These are phyloP conservation scores for Hysterium pulicare DNA, from an alignment of 2,329 filamentous ascomycete genomes.

Conservation along the genomic window DNA sequence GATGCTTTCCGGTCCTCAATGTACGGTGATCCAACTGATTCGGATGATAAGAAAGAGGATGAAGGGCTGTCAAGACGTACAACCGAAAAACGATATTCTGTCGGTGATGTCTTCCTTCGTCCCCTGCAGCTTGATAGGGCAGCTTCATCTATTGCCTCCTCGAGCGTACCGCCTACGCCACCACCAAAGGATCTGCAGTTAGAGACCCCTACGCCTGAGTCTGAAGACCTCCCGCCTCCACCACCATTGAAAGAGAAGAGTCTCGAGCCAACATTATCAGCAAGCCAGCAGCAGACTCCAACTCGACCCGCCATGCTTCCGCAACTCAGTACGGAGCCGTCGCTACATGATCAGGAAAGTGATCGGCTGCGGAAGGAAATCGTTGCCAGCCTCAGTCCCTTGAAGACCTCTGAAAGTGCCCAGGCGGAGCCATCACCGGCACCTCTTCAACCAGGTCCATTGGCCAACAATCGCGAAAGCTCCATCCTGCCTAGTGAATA, in stretches of 20 bases:
- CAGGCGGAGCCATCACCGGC: conserved; percentile 16
- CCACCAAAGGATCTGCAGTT: conserved; percentile 46
- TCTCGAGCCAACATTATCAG: conserved; percentile 10
- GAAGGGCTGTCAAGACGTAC: conserved; percentile 8
- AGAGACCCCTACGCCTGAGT: conserved; percentile 24
- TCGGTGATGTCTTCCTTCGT: conserved; percentile 36
- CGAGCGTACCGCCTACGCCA: conserved; percentile 45
- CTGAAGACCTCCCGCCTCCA: conserved; percentile 27
- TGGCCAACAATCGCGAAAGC: conserved; percentile 50
- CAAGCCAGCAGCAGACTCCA: conserved; percentile 10
- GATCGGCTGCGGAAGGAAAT: conserved; percentile 73
- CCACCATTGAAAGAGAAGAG: conserved; percentile 41
- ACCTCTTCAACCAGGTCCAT: conserved; percentile 24
- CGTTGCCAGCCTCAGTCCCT: conserved; percentile 62
- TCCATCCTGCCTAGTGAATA: conserved; percentile 64
- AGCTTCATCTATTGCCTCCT: conserved; percentile 30
- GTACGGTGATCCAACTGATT: conserved; percentile 14
- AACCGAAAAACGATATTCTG: conserved; percentile 8
- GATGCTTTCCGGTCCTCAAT: conserved; percentile 42
- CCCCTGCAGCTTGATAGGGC: conserved; percentile 39
- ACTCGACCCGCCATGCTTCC: conserved; percentile 25
- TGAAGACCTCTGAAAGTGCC: conserved; percentile 20
- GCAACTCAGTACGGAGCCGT: conserved; percentile 49
- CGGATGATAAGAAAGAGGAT: conserved; percentile 3
- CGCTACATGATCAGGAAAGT: conserved; percentile 62